phyloP scores from a whole-genome alignment of 352 stramenopile genomes.

The Phytophthora cryptogea region DNA sequence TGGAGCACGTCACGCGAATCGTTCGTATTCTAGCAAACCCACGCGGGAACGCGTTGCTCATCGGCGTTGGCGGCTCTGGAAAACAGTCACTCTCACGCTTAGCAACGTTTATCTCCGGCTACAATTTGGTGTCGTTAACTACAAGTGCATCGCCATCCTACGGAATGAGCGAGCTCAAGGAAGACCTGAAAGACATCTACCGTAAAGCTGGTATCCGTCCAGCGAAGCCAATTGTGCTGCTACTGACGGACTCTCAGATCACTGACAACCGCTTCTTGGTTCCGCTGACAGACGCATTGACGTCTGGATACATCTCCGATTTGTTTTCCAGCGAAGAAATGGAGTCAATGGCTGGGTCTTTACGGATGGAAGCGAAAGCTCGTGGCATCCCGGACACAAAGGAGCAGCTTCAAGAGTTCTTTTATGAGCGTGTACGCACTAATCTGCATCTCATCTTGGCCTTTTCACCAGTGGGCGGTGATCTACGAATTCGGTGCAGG shows the following conservation, averaged over 20 bases:
- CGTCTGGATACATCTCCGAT: slow-evolving; percentile 74
- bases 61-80: slow-evolving; percentile 82
- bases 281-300: slow-evolving; percentile 87
- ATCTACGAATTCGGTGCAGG: slow-evolving; percentile 75
- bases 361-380: slow-evolving; percentile 85
- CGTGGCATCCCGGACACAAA: slow-evolving; percentile 88
- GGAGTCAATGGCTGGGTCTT: slow-evolving; percentile 78
- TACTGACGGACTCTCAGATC: slow-evolving; percentile 91
- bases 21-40: slow-evolving; percentile 80
- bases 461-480: slow-evolving; percentile 82
- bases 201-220: slow-evolving; percentile 86
- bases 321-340: slow-evolving; percentile 90
- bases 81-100: slow-evolving; percentile 92
- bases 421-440: slow-evolving; percentile 82
- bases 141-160: slow-evolving; percentile 65
- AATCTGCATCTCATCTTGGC: slow-evolving; percentile 90
- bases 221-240: slow-evolving; percentile 83
- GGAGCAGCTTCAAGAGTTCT: slow-evolving; percentile 91
- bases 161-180: slow-evolving; percentile 77
- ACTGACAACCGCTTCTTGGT: slow-evolving; percentile 88
- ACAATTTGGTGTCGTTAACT: slow-evolving; percentile 65
- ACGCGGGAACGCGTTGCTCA: slow-evolving; percentile 84
- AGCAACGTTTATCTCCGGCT: slow-evolving; percentile 88
- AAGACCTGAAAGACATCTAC: slow-evolving; percentile 91
- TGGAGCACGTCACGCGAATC: slow-evolving; percentile 90